A percentile compares a stretch with the other conserved stretches of the same genome.
phyloP scores from a whole-genome alignment of 352 stramenopile genomes.

The Nannochloropsis limnetica region DNA sequence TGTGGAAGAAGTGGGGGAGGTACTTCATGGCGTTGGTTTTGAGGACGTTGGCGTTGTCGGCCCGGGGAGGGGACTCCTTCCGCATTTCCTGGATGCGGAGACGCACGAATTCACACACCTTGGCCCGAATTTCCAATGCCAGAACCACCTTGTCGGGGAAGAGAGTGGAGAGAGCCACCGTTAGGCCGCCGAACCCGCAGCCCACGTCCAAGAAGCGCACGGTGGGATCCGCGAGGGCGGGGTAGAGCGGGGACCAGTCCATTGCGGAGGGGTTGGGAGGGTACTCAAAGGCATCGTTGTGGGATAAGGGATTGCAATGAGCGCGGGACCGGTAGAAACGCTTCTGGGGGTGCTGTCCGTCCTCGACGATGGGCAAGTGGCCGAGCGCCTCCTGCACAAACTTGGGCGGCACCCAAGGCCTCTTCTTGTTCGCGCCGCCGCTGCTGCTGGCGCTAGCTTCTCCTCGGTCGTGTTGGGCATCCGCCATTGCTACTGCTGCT shows the following conservation, averaged over 20 bases:
- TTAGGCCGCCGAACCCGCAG: slow-evolving; percentile 93
- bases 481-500: background rate
- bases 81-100: slow-evolving; percentile 76
- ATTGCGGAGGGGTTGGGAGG: slow-evolving; percentile 41
- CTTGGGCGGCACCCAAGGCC: slow-evolving; percentile 31
- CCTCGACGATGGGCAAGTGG: slow-evolving; percentile 13
- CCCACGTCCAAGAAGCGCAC: slow-evolving; percentile 89
- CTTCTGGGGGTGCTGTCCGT: slow-evolving; percentile 50
- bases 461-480: background rate
- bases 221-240: slow-evolving; percentile 42
- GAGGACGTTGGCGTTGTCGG: slow-evolving; percentile 88
- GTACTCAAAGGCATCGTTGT: slow-evolving; percentile 46
- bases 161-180: slow-evolving; percentile 68
- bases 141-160: slow-evolving; percentile 84
- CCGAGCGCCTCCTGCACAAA: slow-evolving; percentile 24
- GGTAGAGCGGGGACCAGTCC: slow-evolving; percentile 44
- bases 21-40: slow-evolving; percentile 85
- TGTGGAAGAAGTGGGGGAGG: slow-evolving; percentile 54
- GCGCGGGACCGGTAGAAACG: slow-evolving; percentile 50
- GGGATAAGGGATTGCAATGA: slow-evolving; percentile 50
- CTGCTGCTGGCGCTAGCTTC: background rate
- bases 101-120: slow-evolving; percentile 76
- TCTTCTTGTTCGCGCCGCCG: background rate
- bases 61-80: slow-evolving; percentile 65
- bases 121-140: slow-evolving; percentile 92